Conservation (phyloP, 805 yeast genomes). For the Candida pseudofarinosa region DNA sequence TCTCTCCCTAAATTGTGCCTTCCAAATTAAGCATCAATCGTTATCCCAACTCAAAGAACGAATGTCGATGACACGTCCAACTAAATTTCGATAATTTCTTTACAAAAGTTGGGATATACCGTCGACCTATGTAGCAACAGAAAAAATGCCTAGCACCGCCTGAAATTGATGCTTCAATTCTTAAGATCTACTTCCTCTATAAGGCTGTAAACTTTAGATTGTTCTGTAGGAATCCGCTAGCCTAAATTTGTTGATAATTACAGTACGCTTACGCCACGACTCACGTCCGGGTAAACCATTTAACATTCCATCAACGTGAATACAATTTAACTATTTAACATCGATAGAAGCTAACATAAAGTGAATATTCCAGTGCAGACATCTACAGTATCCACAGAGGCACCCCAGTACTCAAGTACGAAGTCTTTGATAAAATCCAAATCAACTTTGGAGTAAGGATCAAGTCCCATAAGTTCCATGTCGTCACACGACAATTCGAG, state of each 20-base stretch:
- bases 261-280: conserved; percentile 5
- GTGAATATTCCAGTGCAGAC: conserved; percentile 30
- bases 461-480: conserved; percentile 38
- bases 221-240: not conserved
- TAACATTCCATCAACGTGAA: not conserved
- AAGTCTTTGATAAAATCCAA: conserved; percentile 32
- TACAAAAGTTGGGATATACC: not conserved
- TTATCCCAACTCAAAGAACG: not conserved
- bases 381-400: conserved; percentile 23
- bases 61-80: not conserved
- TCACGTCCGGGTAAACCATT: conserved; percentile 4
- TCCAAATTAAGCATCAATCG: not conserved
- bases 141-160: not conserved
- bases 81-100: not conserved
- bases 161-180: not conserved
- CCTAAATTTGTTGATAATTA: conserved; percentile 4
- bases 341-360: conserved; percentile 19
- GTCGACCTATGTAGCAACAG: not conserved
- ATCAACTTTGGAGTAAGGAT: conserved; percentile 38
- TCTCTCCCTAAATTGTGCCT: too few relatives aligned
- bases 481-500: conserved; percentile 39
- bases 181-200: conserved; percentile 1
- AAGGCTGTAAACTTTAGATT: not conserved
- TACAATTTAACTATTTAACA: too few relatives aligned
- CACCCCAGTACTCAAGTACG: conserved; percentile 31